phyloP scores from a whole-genome alignment of 2,329 filamentous ascomycete genomes.

The Lojkania enalia region DNA sequence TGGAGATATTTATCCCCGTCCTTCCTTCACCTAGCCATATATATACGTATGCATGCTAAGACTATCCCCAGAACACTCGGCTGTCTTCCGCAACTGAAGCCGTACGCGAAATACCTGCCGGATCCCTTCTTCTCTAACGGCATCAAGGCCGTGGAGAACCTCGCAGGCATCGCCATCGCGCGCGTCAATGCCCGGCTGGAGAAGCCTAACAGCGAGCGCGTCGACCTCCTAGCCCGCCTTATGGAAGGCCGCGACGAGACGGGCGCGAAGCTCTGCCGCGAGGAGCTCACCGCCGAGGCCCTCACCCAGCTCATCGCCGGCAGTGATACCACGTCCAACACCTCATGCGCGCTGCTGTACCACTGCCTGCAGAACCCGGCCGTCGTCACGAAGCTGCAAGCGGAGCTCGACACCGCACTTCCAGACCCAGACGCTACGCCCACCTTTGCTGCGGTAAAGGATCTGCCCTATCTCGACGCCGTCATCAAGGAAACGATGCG shows the following conservation, averaged over 20 bases:
- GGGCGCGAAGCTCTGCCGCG: slow-evolving; percentile 72
- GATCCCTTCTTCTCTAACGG: slow-evolving; percentile 81
- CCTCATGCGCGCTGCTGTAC: slow-evolving; percentile 81
- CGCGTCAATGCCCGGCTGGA: slow-evolving; percentile 75
- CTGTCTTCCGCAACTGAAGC: slow-evolving; percentile 72
- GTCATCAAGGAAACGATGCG: slow-evolving; percentile 85
- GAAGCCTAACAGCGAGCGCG: slow-evolving; percentile 60
- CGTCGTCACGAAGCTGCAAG: slow-evolving; percentile 71
- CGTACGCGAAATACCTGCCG: slow-evolving; percentile 77
- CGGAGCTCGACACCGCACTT: slow-evolving; percentile 73
- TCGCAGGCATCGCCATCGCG: slow-evolving; percentile 86
- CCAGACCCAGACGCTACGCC: slow-evolving; percentile 66
- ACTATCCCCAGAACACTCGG: slow-evolving; percentile 63
- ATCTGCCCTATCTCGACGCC: slow-evolving; percentile 73
- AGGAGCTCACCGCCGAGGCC: slow-evolving; percentile 85
- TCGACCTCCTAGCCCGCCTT: slow-evolving; percentile 78
- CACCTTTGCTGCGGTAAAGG: slow-evolving; percentile 70
- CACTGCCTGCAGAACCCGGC: slow-evolving; percentile 71
- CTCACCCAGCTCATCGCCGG: slow-evolving; percentile 85
- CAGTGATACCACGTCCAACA: slow-evolving; percentile 76
- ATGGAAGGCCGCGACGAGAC: slow-evolving; percentile 85
- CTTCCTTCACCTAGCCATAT: neutral
- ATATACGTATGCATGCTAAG: slow-evolving; percentile 3
- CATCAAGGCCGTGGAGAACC: slow-evolving; percentile 72
- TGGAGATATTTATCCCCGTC: neutral